Evolutionary conservation across 257 asterid genomes (phyloP).

Genomic region (Buddleja alternifolia): DNA sequence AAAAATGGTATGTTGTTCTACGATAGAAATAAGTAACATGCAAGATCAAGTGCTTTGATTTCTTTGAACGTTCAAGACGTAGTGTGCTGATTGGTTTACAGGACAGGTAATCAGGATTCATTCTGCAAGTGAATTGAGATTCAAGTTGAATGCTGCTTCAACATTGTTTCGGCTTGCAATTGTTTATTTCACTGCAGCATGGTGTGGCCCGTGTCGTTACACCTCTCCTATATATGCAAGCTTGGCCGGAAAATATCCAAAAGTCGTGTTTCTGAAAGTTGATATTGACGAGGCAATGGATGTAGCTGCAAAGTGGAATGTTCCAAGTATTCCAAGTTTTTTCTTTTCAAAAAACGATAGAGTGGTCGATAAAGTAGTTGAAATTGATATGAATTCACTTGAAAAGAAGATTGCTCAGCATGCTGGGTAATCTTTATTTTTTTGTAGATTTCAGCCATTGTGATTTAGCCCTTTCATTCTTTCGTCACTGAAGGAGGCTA

Average conservation of each 20-base stretch:
- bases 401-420: conserved; percentile 48
- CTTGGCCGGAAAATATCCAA: conserved; percentile 45
- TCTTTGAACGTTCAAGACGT: background rate
- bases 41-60: background rate
- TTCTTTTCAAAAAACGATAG: conserved; percentile 41
- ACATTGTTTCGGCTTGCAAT: conserved; percentile 45
- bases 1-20: conserved; percentile 48
- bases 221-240: conserved; percentile 42
- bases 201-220: conserved; percentile 64
- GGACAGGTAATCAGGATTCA: conserved; percentile 50
- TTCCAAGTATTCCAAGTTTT: conserved; percentile 57
- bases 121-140: conserved; percentile 38
- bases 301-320: conserved; percentile 43
- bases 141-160: conserved; percentile 49
- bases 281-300: conserved; percentile 55
- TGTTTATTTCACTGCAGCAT: conserved; percentile 62
- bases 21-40: background rate
- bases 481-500: background rate
- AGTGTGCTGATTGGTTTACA: conserved; percentile 16
- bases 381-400: conserved; percentile 45
- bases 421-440: conserved; percentile 25
- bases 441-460: background rate
- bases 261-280: conserved; percentile 49
- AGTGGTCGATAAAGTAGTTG: conserved; percentile 43
- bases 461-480: background rate